These are phyloP conservation scores for Alternaria hordeiaustralica DNA, from an alignment of 2,329 filamentous ascomycete genomes.

Conservation along the genomic window DNA sequence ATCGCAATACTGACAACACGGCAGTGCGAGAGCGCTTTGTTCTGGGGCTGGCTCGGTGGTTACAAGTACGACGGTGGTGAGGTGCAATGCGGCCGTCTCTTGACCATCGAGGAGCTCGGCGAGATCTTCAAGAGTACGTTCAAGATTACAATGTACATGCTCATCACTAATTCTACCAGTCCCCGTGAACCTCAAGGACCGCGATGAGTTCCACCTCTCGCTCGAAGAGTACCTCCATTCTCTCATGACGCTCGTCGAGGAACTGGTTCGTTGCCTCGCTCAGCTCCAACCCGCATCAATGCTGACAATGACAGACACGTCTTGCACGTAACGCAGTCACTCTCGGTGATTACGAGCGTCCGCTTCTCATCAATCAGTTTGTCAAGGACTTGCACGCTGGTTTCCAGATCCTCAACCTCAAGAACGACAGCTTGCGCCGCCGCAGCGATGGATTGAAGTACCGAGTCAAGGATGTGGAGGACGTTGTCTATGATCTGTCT, in stretches of 20 bases:
- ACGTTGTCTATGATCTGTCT: conserved; percentile 95
- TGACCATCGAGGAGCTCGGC: conserved; percentile 89
- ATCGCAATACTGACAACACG: conserved; percentile 5
- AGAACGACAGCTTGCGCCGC: conserved; percentile 90
- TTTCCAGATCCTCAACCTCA: conserved; percentile 96
- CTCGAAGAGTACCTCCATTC: conserved; percentile 97
- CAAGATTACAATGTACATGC: not conserved
- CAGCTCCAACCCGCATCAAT: too few relatives aligned
- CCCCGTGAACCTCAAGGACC: conserved; percentile 87
- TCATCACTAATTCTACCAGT: conserved; percentile 59
- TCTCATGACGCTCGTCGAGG: conserved; percentile 85
- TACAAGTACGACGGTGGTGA: conserved; percentile 61
- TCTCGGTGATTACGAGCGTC: conserved; percentile 83
- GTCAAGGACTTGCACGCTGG: conserved; percentile 95
- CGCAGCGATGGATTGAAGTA: conserved; percentile 95
- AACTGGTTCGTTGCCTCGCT: conserved; percentile 64
- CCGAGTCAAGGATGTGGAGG: conserved; percentile 95
- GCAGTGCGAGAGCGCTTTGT: conserved; percentile 64
- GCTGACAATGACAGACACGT: conserved; percentile 62
- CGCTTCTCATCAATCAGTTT: conserved; percentile 86
- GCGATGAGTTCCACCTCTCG: conserved; percentile 90
- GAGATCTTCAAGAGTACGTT: conserved; percentile 72
- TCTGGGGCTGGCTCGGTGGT: conserved; percentile 81
- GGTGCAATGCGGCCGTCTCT: conserved; percentile 66
- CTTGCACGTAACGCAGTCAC: conserved; percentile 95